Conservation (phyloP, 257 asterid species). For the Mitragyna speciosa region DNA sequence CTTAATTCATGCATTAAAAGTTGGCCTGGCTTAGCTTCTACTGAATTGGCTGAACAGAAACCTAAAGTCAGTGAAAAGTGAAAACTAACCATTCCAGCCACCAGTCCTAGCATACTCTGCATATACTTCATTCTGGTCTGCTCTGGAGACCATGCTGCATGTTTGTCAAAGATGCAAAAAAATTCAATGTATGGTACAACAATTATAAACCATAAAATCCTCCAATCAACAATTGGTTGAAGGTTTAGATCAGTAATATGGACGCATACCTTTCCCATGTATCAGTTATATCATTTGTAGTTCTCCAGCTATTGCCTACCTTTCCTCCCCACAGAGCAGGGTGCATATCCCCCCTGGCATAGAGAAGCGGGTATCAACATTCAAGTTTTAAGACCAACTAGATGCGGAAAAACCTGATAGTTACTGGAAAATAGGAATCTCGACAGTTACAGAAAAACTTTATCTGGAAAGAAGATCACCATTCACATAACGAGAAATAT, state of each 20-base stretch:
- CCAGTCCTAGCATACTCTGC: conserved; percentile 87
- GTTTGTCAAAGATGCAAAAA: conserved; percentile 24
- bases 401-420: neutral
- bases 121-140: conserved; percentile 86
- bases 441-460: neutral
- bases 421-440: neutral
- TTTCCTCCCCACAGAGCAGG: conserved; percentile 79
- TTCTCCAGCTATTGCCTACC: conserved; percentile 93
- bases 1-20: neutral
- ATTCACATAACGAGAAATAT: conserved; percentile 85
- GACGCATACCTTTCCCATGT: conserved; percentile 68
- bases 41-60: neutral
- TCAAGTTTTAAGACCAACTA: neutral
- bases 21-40: no score
- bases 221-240: no score
- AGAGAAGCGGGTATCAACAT: neutral
- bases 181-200: neutral
- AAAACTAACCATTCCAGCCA: conserved; percentile 89
- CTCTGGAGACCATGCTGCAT: conserved; percentile 75
- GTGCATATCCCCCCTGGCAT: conserved; percentile 90
- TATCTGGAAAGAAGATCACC: conserved; percentile 32
- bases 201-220: neutral
- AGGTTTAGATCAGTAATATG: no score
- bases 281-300: conserved; percentile 77
- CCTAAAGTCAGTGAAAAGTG: neutral